Percentiles rank a stretch among this genome's conserved stretches.
phyloP scores from a whole-genome alignment of 352 stramenopile species.

The Plasmopara viticola region DNA sequence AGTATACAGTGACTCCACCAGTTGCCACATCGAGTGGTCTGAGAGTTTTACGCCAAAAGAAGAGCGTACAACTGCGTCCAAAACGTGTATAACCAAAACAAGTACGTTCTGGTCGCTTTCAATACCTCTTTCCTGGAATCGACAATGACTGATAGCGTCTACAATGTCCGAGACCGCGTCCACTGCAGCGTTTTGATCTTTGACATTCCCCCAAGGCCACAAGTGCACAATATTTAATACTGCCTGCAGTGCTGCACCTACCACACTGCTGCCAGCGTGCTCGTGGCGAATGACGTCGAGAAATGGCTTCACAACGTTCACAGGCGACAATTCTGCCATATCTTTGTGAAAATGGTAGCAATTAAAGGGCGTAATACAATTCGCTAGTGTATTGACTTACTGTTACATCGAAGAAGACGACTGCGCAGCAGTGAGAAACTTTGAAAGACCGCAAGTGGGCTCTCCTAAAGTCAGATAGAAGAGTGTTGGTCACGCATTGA shows the following conservation, averaged over 20 bases:
- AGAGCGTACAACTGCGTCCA: slow-evolving; percentile 90
- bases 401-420: slow-evolving; percentile 51
- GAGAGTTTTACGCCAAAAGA: slow-evolving; percentile 74
- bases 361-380: neutral
- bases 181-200: slow-evolving; percentile 29
- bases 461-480: slow-evolving; percentile 29
- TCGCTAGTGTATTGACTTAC: slow-evolving; percentile 20
- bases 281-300: slow-evolving; percentile 91
- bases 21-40: slow-evolving; percentile 90
- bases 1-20: slow-evolving; percentile 93
- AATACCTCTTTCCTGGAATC: slow-evolving; percentile 90
- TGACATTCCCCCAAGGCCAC: slow-evolving; percentile 52
- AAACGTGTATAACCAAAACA: slow-evolving; percentile 92
- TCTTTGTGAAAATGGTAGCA: slow-evolving; percentile 27
- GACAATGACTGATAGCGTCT: slow-evolving; percentile 88
- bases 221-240: slow-evolving; percentile 94
- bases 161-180: slow-evolving; percentile 83
- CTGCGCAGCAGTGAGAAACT: slow-evolving; percentile 52
- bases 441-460: slow-evolving; percentile 48
- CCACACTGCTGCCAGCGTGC: slow-evolving; percentile 90
- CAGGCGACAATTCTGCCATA: slow-evolving; percentile 49
- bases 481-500: neutral
- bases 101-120: slow-evolving; percentile 89
- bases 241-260: slow-evolving; percentile 87
- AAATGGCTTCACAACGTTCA: slow-evolving; percentile 87